phyloP scores from a whole-genome alignment of 2,329 filamentous ascomycete genomes.

The Xylariaceae sp. region DNA sequence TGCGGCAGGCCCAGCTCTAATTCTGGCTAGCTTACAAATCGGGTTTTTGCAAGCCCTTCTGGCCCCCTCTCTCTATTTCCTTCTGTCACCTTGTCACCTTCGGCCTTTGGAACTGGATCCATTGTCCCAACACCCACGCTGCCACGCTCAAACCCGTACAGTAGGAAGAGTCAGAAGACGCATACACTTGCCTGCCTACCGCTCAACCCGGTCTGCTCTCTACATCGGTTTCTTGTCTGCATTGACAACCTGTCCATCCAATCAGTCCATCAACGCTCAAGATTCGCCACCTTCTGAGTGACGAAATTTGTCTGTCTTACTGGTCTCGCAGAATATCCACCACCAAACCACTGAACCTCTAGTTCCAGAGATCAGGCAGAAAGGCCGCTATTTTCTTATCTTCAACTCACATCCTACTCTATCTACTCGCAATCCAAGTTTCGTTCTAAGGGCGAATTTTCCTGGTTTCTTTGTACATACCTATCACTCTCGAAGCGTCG shows the following conservation, averaged over 20 bases:
- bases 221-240: neutral
- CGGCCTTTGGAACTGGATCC: neutral
- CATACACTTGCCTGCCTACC: constrained; percentile 19
- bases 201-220: constrained; percentile 1
- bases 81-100: constrained; percentile 23
- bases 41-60: constrained; percentile 39
- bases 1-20: constrained; percentile 5
- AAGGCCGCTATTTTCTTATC: constrained; percentile 34
- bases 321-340: constrained; percentile 15
- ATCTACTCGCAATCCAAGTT: constrained; percentile 29
- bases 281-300: neutral
- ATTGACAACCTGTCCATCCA: constrained; percentile 4
- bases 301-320: neutral
- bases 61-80: constrained; percentile 43
- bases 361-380: constrained; percentile 27
- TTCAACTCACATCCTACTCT: constrained; percentile 20
- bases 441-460: constrained; percentile 30
- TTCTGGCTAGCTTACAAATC: constrained; percentile 42
- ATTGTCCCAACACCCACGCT: constrained; percentile 20
- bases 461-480: constrained; percentile 19
- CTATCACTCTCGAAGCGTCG: constrained; percentile 1
- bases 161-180: constrained; percentile 11
- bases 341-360: constrained; percentile 21
- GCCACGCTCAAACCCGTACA: neutral
- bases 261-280: neutral